These are phyloP conservation scores for Phytophthora pseudosyringae DNA, from an alignment of 352 stramenopile genomes.

Conservation along the genomic window DNA sequence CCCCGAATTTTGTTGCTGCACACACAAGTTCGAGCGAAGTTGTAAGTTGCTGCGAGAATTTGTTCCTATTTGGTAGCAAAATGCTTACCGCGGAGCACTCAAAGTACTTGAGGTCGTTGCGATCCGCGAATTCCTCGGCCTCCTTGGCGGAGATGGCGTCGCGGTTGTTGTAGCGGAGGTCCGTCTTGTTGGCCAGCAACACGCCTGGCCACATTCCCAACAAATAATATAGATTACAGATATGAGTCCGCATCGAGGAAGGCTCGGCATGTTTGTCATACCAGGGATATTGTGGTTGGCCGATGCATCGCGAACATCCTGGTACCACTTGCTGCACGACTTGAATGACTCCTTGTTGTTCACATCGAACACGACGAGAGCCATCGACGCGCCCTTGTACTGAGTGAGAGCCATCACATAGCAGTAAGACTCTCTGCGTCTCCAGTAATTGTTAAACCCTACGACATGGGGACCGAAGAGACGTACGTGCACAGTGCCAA, in stretches of 20 bases:
- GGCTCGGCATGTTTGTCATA: constrained; percentile 8
- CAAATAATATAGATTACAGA: too few species aligned
- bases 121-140: constrained; percentile 69
- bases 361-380: constrained; percentile 82
- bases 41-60: constrained; percentile 2
- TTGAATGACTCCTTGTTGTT: constrained; percentile 91
- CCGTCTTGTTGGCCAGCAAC: constrained; percentile 81
- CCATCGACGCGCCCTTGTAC: constrained; percentile 83
- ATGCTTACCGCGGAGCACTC: constrained; percentile 71
- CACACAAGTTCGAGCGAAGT: not conserved
- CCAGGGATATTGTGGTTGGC: constrained; percentile 80
- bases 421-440: not conserved
- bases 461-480: not conserved
- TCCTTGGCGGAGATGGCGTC: constrained; percentile 78
- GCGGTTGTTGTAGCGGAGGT: constrained; percentile 79
- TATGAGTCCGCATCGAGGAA: too few species aligned
- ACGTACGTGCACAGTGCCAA: constrained; percentile 80
- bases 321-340: constrained; percentile 83
- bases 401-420: constrained; percentile 8
- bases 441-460: not conserved
- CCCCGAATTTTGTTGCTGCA: constrained; percentile 73
- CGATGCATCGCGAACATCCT: constrained; percentile 76
- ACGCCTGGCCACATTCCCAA: constrained; percentile 40
- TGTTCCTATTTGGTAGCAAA: not conserved
- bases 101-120: constrained; percentile 86